These are phyloP conservation scores for Incumbomyces lentus DNA, from an alignment of 2,329 filamentous ascomycete species.

Conservation along the genomic window DNA sequence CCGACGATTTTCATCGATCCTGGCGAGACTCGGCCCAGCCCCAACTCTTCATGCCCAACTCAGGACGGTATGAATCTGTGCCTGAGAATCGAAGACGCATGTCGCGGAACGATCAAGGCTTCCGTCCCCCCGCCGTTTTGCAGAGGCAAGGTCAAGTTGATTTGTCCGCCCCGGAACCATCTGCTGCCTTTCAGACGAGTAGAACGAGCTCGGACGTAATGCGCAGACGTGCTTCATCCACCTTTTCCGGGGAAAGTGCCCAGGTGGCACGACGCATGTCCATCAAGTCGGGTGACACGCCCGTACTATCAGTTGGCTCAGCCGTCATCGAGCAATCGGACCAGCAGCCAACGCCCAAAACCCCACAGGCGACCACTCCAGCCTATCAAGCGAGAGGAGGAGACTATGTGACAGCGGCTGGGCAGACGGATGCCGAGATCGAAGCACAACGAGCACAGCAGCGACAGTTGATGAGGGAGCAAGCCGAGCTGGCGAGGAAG, in stretches of 20 bases:
- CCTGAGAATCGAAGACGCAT: conserved; percentile 62
- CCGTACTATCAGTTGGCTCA: conserved; percentile 24
- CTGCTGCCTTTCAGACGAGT: conserved; percentile 73
- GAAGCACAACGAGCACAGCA: conserved; percentile 32
- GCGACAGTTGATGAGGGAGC: conserved; percentile 51
- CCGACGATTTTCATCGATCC: conserved; percentile 82
- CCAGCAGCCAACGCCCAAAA: conserved; percentile 6
- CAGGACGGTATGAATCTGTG: conserved; percentile 83
- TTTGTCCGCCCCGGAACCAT: conserved; percentile 62
- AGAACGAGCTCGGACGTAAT: conserved; percentile 57
- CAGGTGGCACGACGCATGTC: conserved; percentile 56
- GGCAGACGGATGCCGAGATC: conserved; percentile 14
- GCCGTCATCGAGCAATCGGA: conserved; percentile 21
- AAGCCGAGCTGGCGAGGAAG: conserved; percentile 46
- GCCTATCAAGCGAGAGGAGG: conserved; percentile 24
- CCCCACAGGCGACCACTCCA: conserved; percentile 15
- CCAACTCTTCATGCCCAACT: conserved; percentile 91
- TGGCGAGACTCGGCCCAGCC: conserved; percentile 67
- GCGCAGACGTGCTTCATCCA: conserved; percentile 77
- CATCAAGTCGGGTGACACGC: conserved; percentile 36
- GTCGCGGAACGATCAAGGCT: conserved; percentile 54
- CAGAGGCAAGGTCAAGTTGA: conserved; percentile 61
- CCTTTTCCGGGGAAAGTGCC: conserved; percentile 77
- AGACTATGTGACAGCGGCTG: conserved; percentile 22
- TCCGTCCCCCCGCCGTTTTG: conserved; percentile 65